Percentiles rank a stretch among this genome's conserved stretches.
These are phyloP conservation scores for Antitrichia curtipendula DNA, from an alignment of 225 moss, liverwort and hornwort genomes.

Conservation along the genomic window DNA sequence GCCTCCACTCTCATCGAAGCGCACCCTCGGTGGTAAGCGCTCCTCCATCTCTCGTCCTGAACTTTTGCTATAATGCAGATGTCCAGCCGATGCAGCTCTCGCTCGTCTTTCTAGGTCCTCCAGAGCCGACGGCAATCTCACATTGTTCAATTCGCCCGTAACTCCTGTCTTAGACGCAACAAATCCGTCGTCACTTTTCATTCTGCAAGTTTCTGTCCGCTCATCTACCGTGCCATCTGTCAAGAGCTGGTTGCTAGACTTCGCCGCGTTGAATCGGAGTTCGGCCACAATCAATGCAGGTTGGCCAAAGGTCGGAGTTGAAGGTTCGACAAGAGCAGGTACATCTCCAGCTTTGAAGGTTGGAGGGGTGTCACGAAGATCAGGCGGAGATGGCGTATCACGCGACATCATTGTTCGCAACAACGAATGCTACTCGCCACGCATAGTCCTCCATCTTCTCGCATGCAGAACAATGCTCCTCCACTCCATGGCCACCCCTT, in stretches of 20 bases:
- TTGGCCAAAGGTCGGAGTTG: not conserved
- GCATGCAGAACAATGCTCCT: not conserved
- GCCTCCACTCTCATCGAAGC: conserved; percentile 8
- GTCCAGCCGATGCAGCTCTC: not conserved
- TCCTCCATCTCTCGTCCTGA: conserved; percentile 26
- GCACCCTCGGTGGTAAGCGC: conserved; percentile 8
- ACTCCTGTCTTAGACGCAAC: not conserved
- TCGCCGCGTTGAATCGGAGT: not conserved
- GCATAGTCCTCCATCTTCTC: not conserved
- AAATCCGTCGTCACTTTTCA: conserved; percentile 3
- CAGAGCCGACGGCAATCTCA: not conserved
- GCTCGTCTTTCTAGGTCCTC: conserved; percentile 23
- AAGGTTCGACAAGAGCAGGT: not conserved
- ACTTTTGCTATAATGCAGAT: not conserved
- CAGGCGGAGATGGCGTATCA: not conserved
- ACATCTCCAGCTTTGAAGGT: not conserved
- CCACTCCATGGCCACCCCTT: not conserved
- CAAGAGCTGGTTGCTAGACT: not conserved
- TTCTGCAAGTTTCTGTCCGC: not conserved
- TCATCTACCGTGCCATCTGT: conserved; percentile 7
- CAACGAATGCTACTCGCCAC: not conserved
- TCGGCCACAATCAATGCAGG: not conserved
- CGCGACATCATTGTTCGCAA: not conserved
- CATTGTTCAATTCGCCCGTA: not conserved
- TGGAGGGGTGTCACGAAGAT: not conserved